Conservation (phyloP, 164 flowering plant species). For the Aristolochia fimbriata region DNA sequence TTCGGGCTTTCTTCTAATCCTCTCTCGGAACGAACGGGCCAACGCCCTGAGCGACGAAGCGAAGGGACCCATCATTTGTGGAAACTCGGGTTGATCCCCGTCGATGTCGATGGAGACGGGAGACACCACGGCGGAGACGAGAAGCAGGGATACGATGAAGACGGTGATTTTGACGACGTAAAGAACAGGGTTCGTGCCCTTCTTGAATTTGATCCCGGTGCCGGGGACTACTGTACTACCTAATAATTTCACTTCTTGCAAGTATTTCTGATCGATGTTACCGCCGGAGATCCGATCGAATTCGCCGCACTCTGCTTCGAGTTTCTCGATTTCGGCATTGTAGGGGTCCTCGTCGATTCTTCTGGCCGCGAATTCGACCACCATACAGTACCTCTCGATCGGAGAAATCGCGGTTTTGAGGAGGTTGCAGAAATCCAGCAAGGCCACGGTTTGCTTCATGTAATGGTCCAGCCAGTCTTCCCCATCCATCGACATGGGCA, state of each 20-base stretch:
- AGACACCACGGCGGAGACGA: conserved; percentile 9
- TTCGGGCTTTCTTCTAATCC: neutral
- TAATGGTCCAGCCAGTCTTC: conserved; percentile 14
- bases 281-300: neutral
- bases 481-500: conserved; percentile 7
- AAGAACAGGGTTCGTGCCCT: conserved; percentile 5
- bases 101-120: conserved; percentile 7
- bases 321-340: conserved; percentile 2
- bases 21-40: neutral
- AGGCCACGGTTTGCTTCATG: conserved; percentile 11
- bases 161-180: conserved; percentile 5
- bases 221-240: neutral
- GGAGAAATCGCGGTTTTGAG: conserved; percentile 9
- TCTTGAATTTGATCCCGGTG: conserved; percentile 1
- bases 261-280: neutral
- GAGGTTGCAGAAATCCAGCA: conserved; percentile 19
- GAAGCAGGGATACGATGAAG: conserved; percentile 8
- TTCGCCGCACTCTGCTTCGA: conserved; percentile 2
- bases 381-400: conserved; percentile 11
- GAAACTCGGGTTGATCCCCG: conserved; percentile 1
- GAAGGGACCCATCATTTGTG: conserved; percentile 2
- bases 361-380: conserved; percentile 7
- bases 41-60: conserved; percentile 7
- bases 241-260: neutral
- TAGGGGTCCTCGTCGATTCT: conserved; percentile 1